Percentiles rank a stretch among this genome's conserved stretches.
Evolutionary conservation across 2,329 filamentous ascomycete species (phyloP).

Genomic region (Colletotrichum sidae): DNA sequence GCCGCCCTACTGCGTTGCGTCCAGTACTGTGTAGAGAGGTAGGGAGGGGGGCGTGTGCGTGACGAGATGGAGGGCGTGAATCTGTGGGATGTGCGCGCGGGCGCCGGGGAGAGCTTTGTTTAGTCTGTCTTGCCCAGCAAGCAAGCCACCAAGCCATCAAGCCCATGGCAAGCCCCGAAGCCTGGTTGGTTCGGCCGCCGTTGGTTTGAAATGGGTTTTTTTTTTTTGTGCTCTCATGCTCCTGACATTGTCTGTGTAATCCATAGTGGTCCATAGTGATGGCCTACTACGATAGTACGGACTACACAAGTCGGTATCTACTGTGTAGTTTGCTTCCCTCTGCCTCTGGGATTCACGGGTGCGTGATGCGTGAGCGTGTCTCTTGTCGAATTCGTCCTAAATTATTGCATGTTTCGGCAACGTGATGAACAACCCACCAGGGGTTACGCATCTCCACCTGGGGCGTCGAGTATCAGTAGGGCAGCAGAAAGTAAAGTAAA

Average conservation of each 20-base stretch:
- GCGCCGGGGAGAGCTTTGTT: slow-evolving; percentile 9
- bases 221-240: neutral
- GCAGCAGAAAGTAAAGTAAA: no score
- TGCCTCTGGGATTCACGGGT: neutral
- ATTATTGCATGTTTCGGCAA: slow-evolving; percentile 29
- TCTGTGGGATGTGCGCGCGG: neutral
- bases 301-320: no score
- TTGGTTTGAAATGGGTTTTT: slow-evolving; percentile 22
- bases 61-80: slow-evolving; percentile 9
- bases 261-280: no score
- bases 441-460: slow-evolving; percentile 17
- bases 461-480: neutral
- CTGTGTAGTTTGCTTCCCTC: slow-evolving; percentile 10
- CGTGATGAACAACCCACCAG: slow-evolving; percentile 15
- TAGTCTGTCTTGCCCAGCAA: slow-evolving; percentile 30
- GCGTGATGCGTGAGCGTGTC: no score
- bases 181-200: slow-evolving; percentile 25
- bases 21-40: no score
- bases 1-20: no score
- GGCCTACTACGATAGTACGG: no score
- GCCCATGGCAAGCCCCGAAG: slow-evolving; percentile 26
- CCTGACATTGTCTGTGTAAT: neutral
- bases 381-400: slow-evolving; percentile 1
- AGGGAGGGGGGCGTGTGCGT: slow-evolving; percentile 2
- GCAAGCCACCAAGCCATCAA: slow-evolving; percentile 18